Conservation (phyloP, 148 eudicot genomes). For the Silene latifolia region DNA sequence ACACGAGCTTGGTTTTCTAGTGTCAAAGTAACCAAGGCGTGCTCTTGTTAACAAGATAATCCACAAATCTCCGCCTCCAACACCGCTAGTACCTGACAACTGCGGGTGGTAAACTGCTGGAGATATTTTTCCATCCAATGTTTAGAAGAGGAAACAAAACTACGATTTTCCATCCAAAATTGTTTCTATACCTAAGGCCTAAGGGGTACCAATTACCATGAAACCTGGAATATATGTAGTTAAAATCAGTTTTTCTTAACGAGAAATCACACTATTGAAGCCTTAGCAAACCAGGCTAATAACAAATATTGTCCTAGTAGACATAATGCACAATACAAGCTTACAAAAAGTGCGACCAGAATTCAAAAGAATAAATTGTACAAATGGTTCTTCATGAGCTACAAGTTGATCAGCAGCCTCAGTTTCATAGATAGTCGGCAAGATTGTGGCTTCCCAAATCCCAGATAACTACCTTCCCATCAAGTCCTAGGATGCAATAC, state of each 20-base stretch:
- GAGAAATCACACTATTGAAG: not conserved
- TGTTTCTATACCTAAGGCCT: too few species aligned
- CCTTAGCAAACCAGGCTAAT: not conserved
- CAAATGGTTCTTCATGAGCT: slow-evolving; percentile 7
- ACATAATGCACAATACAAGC: slow-evolving; percentile 2
- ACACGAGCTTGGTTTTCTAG: too few species aligned
- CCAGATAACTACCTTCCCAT: slow-evolving; percentile 87
- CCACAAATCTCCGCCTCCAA: too few species aligned
- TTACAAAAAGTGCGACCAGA: not conserved
- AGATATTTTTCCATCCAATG: too few species aligned
- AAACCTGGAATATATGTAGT: not conserved
- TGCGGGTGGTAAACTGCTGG: too few species aligned
- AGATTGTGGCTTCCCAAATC: slow-evolving; percentile 73
- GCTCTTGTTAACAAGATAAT: too few species aligned
- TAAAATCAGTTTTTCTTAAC: not conserved
- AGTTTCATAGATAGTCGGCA: slow-evolving; percentile 38
- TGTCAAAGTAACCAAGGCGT: too few species aligned
- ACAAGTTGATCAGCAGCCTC: not conserved
- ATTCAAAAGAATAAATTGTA: slow-evolving; percentile 7
- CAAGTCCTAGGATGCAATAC: slow-evolving; percentile 51
- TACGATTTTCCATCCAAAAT: too few species aligned
- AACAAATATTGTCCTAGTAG: not conserved
- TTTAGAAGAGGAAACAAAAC: too few species aligned
- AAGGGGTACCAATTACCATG: not conserved
- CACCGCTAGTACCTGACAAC: too few species aligned